A percentile compares a stretch with the other conserved stretches of the same genome.
These are phyloP conservation scores for Verticillium klebahnii DNA, from an alignment of 2,329 filamentous ascomycete species.

Conservation along the genomic window DNA sequence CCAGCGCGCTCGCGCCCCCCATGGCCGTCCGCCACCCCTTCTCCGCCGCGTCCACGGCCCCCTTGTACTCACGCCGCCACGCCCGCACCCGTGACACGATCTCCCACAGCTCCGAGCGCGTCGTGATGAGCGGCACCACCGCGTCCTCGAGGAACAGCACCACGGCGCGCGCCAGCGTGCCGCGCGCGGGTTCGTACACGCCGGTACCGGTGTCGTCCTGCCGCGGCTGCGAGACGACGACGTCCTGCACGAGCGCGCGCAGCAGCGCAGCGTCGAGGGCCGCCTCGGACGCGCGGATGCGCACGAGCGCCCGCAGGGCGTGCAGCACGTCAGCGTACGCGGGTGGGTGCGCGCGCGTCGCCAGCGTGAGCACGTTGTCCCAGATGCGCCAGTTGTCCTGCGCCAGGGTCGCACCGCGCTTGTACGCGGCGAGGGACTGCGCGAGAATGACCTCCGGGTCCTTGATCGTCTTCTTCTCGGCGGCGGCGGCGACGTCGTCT, in stretches of 20 bases:
- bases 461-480: slow-evolving; percentile 16
- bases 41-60: slow-evolving; percentile 79
- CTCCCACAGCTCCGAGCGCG: slow-evolving; percentile 70
- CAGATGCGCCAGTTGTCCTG: slow-evolving; percentile 89
- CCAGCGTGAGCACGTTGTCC: slow-evolving; percentile 91
- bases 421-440: slow-evolving; percentile 79
- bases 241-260: slow-evolving; percentile 65
- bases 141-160: slow-evolving; percentile 69
- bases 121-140: slow-evolving; percentile 80
- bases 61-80: slow-evolving; percentile 66
- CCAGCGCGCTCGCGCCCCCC: slow-evolving; percentile 14
- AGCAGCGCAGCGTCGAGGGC: slow-evolving; percentile 74
- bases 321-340: slow-evolving; percentile 71
- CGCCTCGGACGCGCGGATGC: slow-evolving; percentile 72
- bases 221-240: slow-evolving; percentile 43
- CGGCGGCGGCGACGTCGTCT: slow-evolving; percentile 3
- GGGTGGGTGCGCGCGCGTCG: slow-evolving; percentile 70
- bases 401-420: slow-evolving; percentile 78
- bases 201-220: slow-evolving; percentile 17
- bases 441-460: slow-evolving; percentile 60
- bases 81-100: slow-evolving; percentile 66
- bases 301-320: slow-evolving; percentile 70
- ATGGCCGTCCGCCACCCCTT: slow-evolving; percentile 77
- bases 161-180: slow-evolving; percentile 58
- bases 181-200: slow-evolving; percentile 43